Percentiles rank a stretch among this genome's conserved stretches.
Evolutionary conservation across 352 stramenopile genomes (phyloP).

Genomic region (Phytophthora colocasiae): DNA sequence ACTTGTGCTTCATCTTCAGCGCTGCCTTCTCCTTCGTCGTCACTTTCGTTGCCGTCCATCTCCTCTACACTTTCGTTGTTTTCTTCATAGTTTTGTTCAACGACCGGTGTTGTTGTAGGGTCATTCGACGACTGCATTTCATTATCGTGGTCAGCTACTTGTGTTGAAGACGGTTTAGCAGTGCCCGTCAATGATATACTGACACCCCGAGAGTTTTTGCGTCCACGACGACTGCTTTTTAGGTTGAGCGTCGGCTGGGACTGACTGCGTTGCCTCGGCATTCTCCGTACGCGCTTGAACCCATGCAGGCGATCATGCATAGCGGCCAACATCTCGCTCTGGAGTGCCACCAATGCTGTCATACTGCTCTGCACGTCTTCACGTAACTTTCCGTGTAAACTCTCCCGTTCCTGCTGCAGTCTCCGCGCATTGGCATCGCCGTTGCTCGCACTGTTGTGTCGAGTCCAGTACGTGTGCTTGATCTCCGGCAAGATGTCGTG

Average conservation of each 20-base stretch:
- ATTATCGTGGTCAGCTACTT: background rate
- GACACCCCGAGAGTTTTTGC: slow-evolving; percentile 1
- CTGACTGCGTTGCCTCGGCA: slow-evolving; percentile 30
- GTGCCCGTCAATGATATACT: slow-evolving; percentile 3
- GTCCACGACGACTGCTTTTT: slow-evolving; percentile 21
- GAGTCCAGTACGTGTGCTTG: slow-evolving; percentile 82
- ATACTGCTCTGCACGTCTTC: slow-evolving; percentile 66
- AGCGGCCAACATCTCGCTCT: slow-evolving; percentile 50
- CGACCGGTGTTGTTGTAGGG: slow-evolving; percentile 1
- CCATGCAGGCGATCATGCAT: slow-evolving; percentile 48
- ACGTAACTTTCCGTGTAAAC: slow-evolving; percentile 50
- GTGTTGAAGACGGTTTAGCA: slow-evolving; percentile 1
- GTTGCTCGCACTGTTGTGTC: slow-evolving; percentile 32
- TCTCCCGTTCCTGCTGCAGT: slow-evolving; percentile 59
- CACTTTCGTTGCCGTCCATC: slow-evolving; percentile 35
- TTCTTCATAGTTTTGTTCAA: background rate
- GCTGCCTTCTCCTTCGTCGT: slow-evolving; percentile 33
- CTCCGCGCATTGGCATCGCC: slow-evolving; percentile 44
- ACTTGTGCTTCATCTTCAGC: slow-evolving; percentile 16
- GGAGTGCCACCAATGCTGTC: slow-evolving; percentile 50
- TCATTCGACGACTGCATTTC: background rate
- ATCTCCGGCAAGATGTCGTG: slow-evolving; percentile 69
- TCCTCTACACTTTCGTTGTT: slow-evolving; percentile 8
- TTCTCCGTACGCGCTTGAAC: slow-evolving; percentile 33
- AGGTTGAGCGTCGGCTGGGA: slow-evolving; percentile 27